These are phyloP conservation scores for Gastrodia elata DNA, from an alignment of 106 monocot species.

Conservation along the genomic window DNA sequence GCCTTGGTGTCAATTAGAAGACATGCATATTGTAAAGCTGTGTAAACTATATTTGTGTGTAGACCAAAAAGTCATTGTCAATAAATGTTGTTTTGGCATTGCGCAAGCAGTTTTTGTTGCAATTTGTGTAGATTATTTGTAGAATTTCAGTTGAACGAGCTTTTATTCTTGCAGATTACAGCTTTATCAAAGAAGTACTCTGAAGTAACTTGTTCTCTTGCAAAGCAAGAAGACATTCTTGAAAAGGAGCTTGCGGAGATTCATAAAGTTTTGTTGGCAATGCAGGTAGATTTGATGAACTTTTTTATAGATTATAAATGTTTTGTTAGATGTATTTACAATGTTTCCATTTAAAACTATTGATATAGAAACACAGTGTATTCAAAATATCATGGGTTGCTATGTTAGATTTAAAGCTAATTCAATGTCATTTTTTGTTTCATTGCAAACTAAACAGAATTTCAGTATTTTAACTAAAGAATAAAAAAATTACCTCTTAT, in stretches of 20 bases:
- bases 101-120: not conserved
- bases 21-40: not conserved
- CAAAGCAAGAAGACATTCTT: conserved; percentile 79
- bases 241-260: conserved; percentile 90
- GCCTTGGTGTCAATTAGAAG: not conserved
- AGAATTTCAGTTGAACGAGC: not conserved
- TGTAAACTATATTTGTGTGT: not conserved
- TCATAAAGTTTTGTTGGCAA: conserved; percentile 83
- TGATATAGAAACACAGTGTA: too few relatives aligned
- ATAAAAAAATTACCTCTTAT: too few relatives aligned
- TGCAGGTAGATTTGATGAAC: conserved; percentile 51
- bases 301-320: too few relatives aligned
- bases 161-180: conserved; percentile 50
- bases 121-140: not conserved
- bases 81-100: not conserved
- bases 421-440: too few relatives aligned
- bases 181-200: conserved; percentile 78
- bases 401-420: too few relatives aligned
- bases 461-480: too few relatives aligned
- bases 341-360: too few relatives aligned
- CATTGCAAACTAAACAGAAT: too few relatives aligned
- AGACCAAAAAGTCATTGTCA: not conserved
- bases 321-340: too few relatives aligned
- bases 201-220: conserved; percentile 70
- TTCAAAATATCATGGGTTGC: too few relatives aligned